Percentiles rank a stretch among this genome's conserved stretches.
These are phyloP conservation scores for Fusarium sp. DNA, from an alignment of 2,329 filamentous ascomycete genomes.

Conservation along the genomic window DNA sequence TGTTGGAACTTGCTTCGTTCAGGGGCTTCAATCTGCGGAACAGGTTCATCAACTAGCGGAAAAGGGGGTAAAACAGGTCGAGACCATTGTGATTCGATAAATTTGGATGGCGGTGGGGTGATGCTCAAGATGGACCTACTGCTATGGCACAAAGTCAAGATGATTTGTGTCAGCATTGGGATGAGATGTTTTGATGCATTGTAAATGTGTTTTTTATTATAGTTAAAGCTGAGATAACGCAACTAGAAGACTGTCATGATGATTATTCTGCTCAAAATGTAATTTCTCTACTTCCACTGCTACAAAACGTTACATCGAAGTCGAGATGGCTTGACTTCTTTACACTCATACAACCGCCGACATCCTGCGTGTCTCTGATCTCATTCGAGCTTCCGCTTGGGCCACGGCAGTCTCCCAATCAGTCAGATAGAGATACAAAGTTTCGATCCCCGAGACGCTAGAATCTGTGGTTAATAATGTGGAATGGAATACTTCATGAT, in stretches of 20 bases:
- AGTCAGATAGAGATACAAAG: constrained; percentile 29
- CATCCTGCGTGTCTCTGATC: constrained; percentile 26
- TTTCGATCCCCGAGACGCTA: constrained; percentile 34
- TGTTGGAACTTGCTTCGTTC: not conserved
- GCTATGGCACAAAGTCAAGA: not conserved
- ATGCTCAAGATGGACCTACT: not conserved
- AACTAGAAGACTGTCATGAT: not conserved
- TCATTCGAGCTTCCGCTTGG: constrained; percentile 37
- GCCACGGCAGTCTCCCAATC: constrained; percentile 38
- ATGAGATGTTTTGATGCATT: no score
- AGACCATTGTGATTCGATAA: not conserved
- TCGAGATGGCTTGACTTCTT: not conserved
- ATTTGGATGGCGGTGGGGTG: not conserved
- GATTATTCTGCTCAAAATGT: not conserved
- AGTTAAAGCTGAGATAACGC: no score
- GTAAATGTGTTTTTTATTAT: no score
- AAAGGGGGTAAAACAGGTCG: not conserved
- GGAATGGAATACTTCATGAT: accelerated
- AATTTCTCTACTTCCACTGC: not conserved
- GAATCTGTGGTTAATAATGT: not conserved
- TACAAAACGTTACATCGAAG: not conserved
- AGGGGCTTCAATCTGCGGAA: not conserved
- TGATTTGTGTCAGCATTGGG: no score
- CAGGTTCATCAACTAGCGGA: not conserved
- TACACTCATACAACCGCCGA: not conserved